phyloP scores from a whole-genome alignment of 257 asterid species.

The Solanum arcanum region DNA sequence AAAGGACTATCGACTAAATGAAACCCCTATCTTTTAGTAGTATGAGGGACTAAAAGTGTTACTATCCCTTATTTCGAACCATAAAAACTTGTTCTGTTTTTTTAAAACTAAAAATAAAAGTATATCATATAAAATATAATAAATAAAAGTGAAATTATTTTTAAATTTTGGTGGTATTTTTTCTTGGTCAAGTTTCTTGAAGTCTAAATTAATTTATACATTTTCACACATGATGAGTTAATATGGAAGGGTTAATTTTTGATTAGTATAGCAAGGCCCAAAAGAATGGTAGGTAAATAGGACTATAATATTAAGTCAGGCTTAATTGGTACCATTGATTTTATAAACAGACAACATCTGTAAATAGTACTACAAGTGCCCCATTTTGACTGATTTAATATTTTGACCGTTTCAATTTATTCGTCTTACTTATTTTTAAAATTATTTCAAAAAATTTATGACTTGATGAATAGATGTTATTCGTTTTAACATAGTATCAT shows the following conservation, averaged over 20 bases:
- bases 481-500: too few species aligned
- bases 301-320: neutral
- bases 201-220: neutral
- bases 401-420: neutral
- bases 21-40: neutral
- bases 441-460: too few species aligned
- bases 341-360: neutral
- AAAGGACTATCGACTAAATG: neutral
- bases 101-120: neutral
- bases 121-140: neutral
- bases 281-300: neutral
- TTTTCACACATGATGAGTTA: neutral
- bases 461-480: too few species aligned
- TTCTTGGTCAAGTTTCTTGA: neutral
- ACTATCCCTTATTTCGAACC: neutral
- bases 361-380: neutral
- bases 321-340: neutral
- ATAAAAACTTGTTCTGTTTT: neutral
- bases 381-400: neutral
- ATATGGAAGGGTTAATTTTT: neutral
- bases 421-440: neutral
- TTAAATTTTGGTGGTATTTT: neutral
- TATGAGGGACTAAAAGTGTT: neutral
- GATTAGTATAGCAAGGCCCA: neutral
- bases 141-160: neutral